A percentile compares a stretch with the other conserved stretches of the same genome.
Evolutionary conservation across 139 green algal species (phyloP).

Genomic region (Marvania coccoides): DNA sequence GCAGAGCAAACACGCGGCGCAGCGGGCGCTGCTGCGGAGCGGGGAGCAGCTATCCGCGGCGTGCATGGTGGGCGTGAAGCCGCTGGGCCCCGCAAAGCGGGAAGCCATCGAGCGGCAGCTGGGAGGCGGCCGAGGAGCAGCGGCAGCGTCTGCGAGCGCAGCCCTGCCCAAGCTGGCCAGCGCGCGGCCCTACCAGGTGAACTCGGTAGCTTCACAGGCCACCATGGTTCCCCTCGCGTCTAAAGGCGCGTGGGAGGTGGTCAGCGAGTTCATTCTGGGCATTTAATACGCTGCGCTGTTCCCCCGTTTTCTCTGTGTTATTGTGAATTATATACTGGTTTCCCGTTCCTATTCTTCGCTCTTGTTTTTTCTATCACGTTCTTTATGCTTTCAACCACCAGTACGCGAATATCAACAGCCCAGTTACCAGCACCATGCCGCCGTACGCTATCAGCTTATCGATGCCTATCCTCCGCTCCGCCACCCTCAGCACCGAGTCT

Average conservation of each 20-base stretch:
- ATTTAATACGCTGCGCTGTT: constrained; percentile 10
- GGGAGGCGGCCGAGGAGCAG: background rate
- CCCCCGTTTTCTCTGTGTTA: background rate
- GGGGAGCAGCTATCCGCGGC: constrained; percentile 22
- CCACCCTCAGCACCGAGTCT: constrained; percentile 68
- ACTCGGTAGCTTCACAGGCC: background rate
- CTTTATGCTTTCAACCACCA: constrained; percentile 12
- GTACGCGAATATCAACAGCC: constrained; percentile 7
- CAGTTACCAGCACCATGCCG: constrained; percentile 56
- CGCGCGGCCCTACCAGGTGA: constrained; percentile 1
- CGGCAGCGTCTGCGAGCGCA: background rate
- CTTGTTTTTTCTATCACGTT: background rate
- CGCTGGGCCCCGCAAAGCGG: constrained; percentile 15
- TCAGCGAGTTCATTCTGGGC: constrained; percentile 34
- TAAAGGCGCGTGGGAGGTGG: constrained; percentile 11
- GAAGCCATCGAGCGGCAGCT: background rate
- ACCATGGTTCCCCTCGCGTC: constrained; percentile 13
- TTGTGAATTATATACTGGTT: background rate
- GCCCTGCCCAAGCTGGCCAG: constrained; percentile 12
- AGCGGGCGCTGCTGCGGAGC: constrained; percentile 36
- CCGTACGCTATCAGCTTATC: constrained; percentile 75
- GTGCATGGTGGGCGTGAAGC: constrained; percentile 44
- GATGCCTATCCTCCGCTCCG: constrained; percentile 64
- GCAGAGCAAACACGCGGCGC: constrained; percentile 40
- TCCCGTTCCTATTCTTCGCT: background rate